Conservation (phyloP, 805 yeast genomes). For the Saturnispora dispora region DNA sequence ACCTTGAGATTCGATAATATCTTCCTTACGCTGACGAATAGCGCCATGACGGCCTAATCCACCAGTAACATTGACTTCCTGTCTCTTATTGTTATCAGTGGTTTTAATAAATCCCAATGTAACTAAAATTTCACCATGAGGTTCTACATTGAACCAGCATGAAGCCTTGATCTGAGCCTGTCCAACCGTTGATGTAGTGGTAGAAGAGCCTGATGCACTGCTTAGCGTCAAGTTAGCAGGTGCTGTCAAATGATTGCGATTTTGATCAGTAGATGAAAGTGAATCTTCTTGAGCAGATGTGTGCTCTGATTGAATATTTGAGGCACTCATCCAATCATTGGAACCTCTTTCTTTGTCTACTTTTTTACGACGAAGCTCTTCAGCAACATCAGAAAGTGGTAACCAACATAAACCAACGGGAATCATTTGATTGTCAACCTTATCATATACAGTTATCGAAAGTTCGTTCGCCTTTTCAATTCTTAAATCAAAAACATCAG, state of each 20-base stretch:
- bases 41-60: slow-evolving; percentile 96
- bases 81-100: slow-evolving; percentile 32
- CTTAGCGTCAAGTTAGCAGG: neutral
- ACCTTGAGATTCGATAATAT: slow-evolving; percentile 90
- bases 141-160: slow-evolving; percentile 88
- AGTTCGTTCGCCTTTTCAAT: slow-evolving; percentile 90
- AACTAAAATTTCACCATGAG: slow-evolving; percentile 82
- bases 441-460: slow-evolving; percentile 81
- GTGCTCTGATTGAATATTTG: slow-evolving; percentile 33
- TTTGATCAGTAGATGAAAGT: neutral
- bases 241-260: neutral
- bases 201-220: neutral
- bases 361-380: slow-evolving; percentile 86
- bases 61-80: slow-evolving; percentile 42
- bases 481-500: slow-evolving; percentile 69
- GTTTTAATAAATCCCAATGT: slow-evolving; percentile 72
- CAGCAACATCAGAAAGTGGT: slow-evolving; percentile 82
- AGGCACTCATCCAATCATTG: slow-evolving; percentile 86
- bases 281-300: neutral
- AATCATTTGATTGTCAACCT: slow-evolving; percentile 50
- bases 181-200: neutral
- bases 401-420: slow-evolving; percentile 96
- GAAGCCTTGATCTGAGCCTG: slow-evolving; percentile 32
- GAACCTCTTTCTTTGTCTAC: slow-evolving; percentile 62
- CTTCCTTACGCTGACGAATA: slow-evolving; percentile 84